These are phyloP conservation scores for Penicillium psychrofluorescens DNA, from an alignment of 495 filamentous ascomycete species.

Conservation along the genomic window DNA sequence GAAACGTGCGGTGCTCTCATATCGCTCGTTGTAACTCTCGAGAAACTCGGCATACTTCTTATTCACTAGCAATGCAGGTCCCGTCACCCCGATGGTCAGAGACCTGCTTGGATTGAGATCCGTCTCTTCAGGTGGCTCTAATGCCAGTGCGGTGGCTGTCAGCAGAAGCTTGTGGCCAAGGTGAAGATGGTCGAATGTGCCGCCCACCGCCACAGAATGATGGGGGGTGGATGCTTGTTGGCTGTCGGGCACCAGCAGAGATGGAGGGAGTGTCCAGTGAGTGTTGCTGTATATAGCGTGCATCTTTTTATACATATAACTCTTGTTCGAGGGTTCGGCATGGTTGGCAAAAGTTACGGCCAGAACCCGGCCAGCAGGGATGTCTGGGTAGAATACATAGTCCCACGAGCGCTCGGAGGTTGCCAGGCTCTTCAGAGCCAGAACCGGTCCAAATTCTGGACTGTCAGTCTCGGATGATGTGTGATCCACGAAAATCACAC, in stretches of 20 bases:
- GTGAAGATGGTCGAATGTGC: slow-evolving; percentile 95
- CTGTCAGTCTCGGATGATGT: slow-evolving; percentile 5
- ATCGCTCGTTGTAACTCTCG: slow-evolving; percentile 69
- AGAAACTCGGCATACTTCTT: slow-evolving; percentile 81
- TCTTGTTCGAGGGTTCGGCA: slow-evolving; percentile 9
- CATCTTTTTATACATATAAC: slow-evolving; percentile 11
- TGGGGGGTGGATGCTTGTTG: slow-evolving; percentile 23
- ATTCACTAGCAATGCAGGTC: slow-evolving; percentile 73
- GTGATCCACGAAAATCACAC: slow-evolving; percentile 61
- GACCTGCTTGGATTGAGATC: slow-evolving; percentile 27
- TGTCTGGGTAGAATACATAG: slow-evolving; percentile 58
- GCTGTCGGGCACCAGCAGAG: slow-evolving; percentile 17
- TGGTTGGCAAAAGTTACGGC: slow-evolving; percentile 22
- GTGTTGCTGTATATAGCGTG: slow-evolving; percentile 24
- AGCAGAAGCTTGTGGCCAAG: slow-evolving; percentile 92
- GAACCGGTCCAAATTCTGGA: slow-evolving; percentile 49
- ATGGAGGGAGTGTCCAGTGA: slow-evolving; percentile 16
- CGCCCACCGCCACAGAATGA: slow-evolving; percentile 70
- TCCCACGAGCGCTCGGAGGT: slow-evolving; percentile 60
- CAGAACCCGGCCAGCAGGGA: slow-evolving; percentile 45
- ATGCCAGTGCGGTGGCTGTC: slow-evolving; percentile 70
- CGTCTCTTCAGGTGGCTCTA: slow-evolving; percentile 38
- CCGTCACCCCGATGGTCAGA: slow-evolving; percentile 80
- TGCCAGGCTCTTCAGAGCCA: slow-evolving; percentile 61
- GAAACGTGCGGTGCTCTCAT: slow-evolving; percentile 60